Evolutionary conservation across 1,139 yeast genomes (phyloP), one percentile per base, ranked within the genome.

Genomic region (Candida frijolesensis): DNA sequence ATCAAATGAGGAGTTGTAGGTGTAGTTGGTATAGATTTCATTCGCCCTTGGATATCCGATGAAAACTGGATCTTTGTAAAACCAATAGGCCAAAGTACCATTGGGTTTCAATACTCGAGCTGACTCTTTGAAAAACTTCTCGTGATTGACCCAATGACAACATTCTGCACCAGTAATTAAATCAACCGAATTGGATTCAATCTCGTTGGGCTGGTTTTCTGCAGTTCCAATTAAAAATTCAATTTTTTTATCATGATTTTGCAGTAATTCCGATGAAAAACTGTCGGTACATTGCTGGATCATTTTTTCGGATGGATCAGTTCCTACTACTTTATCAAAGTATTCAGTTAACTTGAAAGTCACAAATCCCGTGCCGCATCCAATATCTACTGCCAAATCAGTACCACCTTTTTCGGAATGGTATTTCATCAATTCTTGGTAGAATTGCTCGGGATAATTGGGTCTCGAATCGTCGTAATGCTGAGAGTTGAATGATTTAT

Each of bases 341-440:
- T 75, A 68, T 1, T 73, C 57, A 1, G 76, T 62, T 51, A 88
- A 63, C 44, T 83, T 81, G 54, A 78, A 72, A 0, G 95, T 79
- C 0, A 87, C 94, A 55, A 84, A 84, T 0, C 96, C 96, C 0
- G 96, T 86, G 1, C 97, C 97, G 62, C 91, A 84, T 0, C 96
- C 97, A 15, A 88, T 70, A 65, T 90, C 97, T 7, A 89, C 64
- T 1, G 82, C 81, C 33, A 71, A 52, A 0, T 67, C 56, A 3
- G 55, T 54, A 0, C 58, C 50, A n/a, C 62, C 60, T 2, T 53
- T 48, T 2, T 54, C 10, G 9, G 43, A 25, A 55, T 74, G 79
- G 51, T 67, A 72, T 3, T 57, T 53, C 27, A 72, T 51, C 18
- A 74, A 57, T 6, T 68, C 63, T 3, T 62, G 51, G 53, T 74